Evolutionary conservation across 2,329 filamentous ascomycete species (phyloP).

Genomic region (Intubia oerlemansii): DNA sequence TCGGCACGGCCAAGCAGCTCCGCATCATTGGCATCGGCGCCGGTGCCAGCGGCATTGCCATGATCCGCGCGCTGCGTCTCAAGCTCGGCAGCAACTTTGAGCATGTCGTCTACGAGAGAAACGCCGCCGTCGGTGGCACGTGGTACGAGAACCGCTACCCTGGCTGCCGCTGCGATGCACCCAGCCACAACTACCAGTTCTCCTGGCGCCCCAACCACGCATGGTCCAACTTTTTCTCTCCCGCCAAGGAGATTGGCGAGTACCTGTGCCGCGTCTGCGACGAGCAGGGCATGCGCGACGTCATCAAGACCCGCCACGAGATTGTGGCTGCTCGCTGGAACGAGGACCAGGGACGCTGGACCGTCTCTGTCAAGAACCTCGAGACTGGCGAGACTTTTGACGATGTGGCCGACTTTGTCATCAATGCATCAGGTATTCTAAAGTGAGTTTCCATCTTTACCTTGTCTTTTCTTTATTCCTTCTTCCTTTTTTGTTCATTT

Average conservation of each 20-base stretch:
- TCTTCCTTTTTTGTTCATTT: too few relatives aligned
- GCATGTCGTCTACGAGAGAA: slow-evolving; percentile 33
- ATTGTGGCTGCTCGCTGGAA: slow-evolving; percentile 23
- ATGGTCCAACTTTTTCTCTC: slow-evolving; percentile 36
- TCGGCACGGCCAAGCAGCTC: slow-evolving; percentile 14
- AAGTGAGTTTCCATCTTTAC: slow-evolving; percentile 19
- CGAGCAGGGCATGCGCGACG: slow-evolving; percentile 20
- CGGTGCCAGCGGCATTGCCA: slow-evolving; percentile 15
- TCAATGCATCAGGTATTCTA: slow-evolving; percentile 28
- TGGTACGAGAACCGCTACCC: slow-evolving; percentile 39
- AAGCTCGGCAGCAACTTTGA: slow-evolving; percentile 19
- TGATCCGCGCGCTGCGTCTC: slow-evolving; percentile 22
- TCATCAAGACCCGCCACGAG: slow-evolving; percentile 21
- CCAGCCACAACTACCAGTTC: slow-evolving; percentile 40
- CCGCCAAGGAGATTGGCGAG: slow-evolving; percentile 29
- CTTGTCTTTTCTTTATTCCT: not conserved
- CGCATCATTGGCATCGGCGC: slow-evolving; percentile 23
- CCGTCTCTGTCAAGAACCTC: slow-evolving; percentile 18
- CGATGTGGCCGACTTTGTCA: slow-evolving; percentile 24
- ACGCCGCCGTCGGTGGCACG: slow-evolving; percentile 31
- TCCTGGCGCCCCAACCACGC: slow-evolving; percentile 36
- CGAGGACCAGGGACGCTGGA: slow-evolving; percentile 20
- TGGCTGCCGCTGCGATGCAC: slow-evolving; percentile 33
- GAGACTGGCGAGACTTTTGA: slow-evolving; percentile 18
- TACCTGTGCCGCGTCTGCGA: slow-evolving; percentile 26